These are phyloP conservation scores for Angomonas deanei DNA, from an alignment of 208 protist genomes.

Conservation along the genomic window DNA sequence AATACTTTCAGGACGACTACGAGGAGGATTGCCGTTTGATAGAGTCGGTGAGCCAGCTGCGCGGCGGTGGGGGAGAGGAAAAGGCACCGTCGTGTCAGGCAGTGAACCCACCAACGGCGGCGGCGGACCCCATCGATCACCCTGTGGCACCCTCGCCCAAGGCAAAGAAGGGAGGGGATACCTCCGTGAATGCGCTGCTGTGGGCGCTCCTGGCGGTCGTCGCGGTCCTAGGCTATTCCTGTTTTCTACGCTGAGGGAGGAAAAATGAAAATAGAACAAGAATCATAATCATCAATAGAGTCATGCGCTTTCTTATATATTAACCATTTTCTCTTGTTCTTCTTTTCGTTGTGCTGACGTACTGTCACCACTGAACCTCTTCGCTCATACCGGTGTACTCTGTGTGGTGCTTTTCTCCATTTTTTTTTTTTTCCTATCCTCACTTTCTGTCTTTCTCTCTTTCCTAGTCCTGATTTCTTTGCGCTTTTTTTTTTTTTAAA, in stretches of 20 bases:
- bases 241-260: background rate
- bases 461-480: background rate
- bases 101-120: no score
- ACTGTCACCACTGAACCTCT: no score
- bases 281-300: no score
- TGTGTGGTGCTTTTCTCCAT: no score
- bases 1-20: slow-evolving; percentile 40
- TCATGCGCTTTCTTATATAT: no score
- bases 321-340: no score
- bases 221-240: background rate
- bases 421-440: background rate
- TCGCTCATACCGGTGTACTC: no score
- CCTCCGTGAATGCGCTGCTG: background rate
- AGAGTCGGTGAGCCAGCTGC: no score
- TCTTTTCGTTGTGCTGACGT: no score
- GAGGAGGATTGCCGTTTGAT: slow-evolving; percentile 23
- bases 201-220: background rate
- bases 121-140: background rate
- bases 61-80: no score
- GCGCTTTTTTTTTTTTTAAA: background rate
- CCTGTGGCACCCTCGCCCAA: background rate
- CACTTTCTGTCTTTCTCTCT: background rate
- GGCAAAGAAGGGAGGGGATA: background rate
- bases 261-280: background rate
- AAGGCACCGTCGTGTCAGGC: no score